Base-by-base conservation (phyloP, 345 rosid genomes). In the Boechera stricta region DNA sequence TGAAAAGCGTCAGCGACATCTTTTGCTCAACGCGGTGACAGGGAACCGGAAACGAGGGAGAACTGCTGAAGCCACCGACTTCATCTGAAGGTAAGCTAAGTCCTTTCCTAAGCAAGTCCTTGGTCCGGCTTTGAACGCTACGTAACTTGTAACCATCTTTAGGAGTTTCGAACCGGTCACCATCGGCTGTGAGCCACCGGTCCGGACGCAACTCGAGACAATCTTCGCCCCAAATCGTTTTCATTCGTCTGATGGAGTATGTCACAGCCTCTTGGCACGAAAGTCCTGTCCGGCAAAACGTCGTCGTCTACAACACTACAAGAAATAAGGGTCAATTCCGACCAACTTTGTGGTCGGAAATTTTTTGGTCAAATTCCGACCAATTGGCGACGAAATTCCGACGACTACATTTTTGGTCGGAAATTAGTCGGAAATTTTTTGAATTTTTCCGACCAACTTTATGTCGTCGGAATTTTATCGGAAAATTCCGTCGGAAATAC, bases 31-130 rank as follows among this genome's bases (percentile, higher is more conserved):
- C 96, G 0, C 84, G 86, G 85, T 93, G 98, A 12, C 94, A 94
- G 0, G 92, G 92, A 69, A 76, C 91, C 72, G 80, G 81, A 13
- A 84, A 55, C 90, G 96, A 18, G 91, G 82, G 55, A 93, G 87
- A 58, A 93, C 89, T 1, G 97, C 97, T 2, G 97, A 85, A 9
- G 96, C 97, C 72, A 86, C 91, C 0, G 96, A 91, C 73, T 91
- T 93, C 98, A 93, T 91, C 67, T 91, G 98, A 28, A 87, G 77
- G 73, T 93, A 93, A 48, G 98, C 98, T 80, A 93, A 73, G 81
- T 93, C 98, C 77, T 93, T 91, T 28, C 98, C 98, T 57, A 93
- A 84, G 48, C 98, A 93, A 73, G 89, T 91, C 71, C 98, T 87
- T 13, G 98, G 98, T 63, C 98, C 98, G 5, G 92, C 98, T 42